Evolutionary conservation across 1,139 yeast genomes (phyloP).

Genomic region (Hansenula sp.): DNA sequence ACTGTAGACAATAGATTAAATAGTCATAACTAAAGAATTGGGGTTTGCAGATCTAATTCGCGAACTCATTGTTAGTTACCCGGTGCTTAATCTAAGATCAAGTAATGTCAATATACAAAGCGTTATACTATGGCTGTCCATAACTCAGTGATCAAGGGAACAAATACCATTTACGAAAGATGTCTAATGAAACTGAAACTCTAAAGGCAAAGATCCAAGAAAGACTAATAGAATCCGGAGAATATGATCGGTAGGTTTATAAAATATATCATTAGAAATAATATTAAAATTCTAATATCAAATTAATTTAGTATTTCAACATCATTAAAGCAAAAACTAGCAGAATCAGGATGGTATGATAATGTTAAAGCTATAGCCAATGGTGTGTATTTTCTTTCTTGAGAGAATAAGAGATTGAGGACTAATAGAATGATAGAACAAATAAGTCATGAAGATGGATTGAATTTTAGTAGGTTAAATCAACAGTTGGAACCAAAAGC

Average conservation of each 20-base stretch:
- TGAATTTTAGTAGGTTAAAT: slow-evolving; percentile 52
- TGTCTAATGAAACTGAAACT: slow-evolving; percentile 27
- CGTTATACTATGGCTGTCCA: too few relatives aligned
- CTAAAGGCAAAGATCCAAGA: slow-evolving; percentile 64
- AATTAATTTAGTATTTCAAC: slow-evolving; percentile 40
- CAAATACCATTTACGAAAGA: neutral
- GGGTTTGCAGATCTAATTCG: too few relatives aligned
- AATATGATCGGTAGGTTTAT: slow-evolving; percentile 52
- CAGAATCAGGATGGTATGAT: slow-evolving; percentile 86
- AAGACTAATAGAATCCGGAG: slow-evolving; percentile 71
- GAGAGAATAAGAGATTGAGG: neutral
- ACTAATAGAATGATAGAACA: slow-evolving; percentile 24
- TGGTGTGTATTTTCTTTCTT: slow-evolving; percentile 25
- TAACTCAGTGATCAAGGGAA: too few relatives aligned
- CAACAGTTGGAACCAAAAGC: slow-evolving; percentile 60
- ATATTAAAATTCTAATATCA: slow-evolving; percentile 14
- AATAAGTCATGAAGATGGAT: slow-evolving; percentile 33
- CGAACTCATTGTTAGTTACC: too few relatives aligned
- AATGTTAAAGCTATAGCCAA: slow-evolving; percentile 58
- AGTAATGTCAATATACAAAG: too few relatives aligned
- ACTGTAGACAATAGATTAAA: too few relatives aligned
- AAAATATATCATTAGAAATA: too few relatives aligned
- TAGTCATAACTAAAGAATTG: too few relatives aligned
- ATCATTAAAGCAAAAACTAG: slow-evolving; percentile 56
- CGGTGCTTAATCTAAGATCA: too few relatives aligned